A percentile compares a stretch with the other conserved stretches of the same genome.
These are phyloP conservation scores for Chaetomium fimeti DNA, from an alignment of 495 filamentous ascomycete genomes.

Conservation along the genomic window DNA sequence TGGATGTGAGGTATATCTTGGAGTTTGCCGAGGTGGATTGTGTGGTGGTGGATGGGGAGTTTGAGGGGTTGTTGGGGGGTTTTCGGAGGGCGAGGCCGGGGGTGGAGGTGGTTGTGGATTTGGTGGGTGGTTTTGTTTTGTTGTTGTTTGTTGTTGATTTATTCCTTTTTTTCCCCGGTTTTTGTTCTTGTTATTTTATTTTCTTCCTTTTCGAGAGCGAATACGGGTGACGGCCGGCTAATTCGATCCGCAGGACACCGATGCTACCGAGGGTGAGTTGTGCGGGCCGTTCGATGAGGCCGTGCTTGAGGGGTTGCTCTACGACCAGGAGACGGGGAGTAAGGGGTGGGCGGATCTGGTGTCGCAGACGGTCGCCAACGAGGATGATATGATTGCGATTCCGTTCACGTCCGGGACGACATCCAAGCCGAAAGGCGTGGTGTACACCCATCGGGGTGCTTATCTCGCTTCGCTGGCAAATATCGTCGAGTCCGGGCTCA, in stretches of 20 bases:
- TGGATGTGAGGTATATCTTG: slow-evolving; percentile 90
- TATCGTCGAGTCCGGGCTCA: slow-evolving; percentile 83
- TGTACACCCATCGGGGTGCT: slow-evolving; percentile 82
- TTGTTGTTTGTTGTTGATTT: no score
- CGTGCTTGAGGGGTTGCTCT: slow-evolving; percentile 72
- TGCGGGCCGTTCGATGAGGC: slow-evolving; percentile 81
- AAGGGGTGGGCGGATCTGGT: slow-evolving; percentile 78
- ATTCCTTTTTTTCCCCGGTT: background rate
- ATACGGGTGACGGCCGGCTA: slow-evolving; percentile 8
- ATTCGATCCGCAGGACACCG: slow-evolving; percentile 61
- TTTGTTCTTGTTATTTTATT: no score
- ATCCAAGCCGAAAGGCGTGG: slow-evolving; percentile 86
- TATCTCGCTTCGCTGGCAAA: slow-evolving; percentile 86
- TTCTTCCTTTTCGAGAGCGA: background rate
- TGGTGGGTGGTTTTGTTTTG: slow-evolving; percentile 32
- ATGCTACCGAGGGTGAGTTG: slow-evolving; percentile 69
- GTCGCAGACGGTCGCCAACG: slow-evolving; percentile 59
- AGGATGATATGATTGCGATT: slow-evolving; percentile 77
- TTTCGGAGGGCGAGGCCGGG: slow-evolving; percentile 59
- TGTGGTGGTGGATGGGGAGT: slow-evolving; percentile 89
- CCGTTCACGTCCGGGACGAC: slow-evolving; percentile 92
- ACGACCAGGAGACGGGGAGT: slow-evolving; percentile 60
- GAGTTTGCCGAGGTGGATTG: slow-evolving; percentile 76
- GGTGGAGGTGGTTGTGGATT: slow-evolving; percentile 72
- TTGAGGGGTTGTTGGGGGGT: slow-evolving; percentile 60